These are phyloP conservation scores for Endothia cerciana DNA, from an alignment of 2,329 filamentous ascomycete species.

Conservation along the genomic window DNA sequence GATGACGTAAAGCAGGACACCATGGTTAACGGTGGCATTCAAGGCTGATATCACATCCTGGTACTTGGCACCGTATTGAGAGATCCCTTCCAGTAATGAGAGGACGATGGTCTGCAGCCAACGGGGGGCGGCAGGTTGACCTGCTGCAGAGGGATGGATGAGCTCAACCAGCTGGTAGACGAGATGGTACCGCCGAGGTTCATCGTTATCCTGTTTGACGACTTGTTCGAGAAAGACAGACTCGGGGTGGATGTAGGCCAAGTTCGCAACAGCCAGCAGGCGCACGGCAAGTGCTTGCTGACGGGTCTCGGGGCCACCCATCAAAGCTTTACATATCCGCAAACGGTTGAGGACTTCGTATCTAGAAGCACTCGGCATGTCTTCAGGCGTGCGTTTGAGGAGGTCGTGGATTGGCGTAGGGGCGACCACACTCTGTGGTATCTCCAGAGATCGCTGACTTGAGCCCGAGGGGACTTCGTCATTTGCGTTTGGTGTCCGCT, in stretches of 20 bases:
- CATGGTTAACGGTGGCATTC: conserved; percentile 94
- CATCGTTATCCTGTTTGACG: conserved; percentile 84
- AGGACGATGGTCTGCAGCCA: conserved; percentile 83
- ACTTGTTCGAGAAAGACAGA: conserved; percentile 83
- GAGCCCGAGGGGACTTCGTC: conserved; percentile 46
- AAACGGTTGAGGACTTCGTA: conserved; percentile 88
- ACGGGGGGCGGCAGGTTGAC: conserved; percentile 68
- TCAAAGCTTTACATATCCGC: conserved; percentile 80
- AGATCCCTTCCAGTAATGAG: conserved; percentile 81
- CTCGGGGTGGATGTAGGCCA: conserved; percentile 88
- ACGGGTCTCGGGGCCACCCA: conserved; percentile 65
- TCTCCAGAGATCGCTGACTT: conserved; percentile 64
- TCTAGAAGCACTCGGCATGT: conserved; percentile 72
- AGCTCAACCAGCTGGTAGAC: conserved; percentile 91
- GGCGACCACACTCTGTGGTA: conserved; percentile 61
- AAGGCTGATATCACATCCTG: conserved; percentile 87
- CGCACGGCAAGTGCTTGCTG: conserved; percentile 80
- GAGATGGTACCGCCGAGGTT: conserved; percentile 85
- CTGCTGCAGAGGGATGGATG: conserved; percentile 79
- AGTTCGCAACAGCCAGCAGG: conserved; percentile 83
- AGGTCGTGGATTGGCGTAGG: conserved; percentile 60
- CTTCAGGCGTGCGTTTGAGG: conserved; percentile 57
- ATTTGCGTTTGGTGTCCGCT: conserved; percentile 44
- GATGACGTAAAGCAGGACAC: conserved; percentile 89
- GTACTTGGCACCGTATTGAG: conserved; percentile 75